Base-by-base conservation (phyloP, 495 filamentous ascomycete genomes). In the Immersiella caudata region DNA sequence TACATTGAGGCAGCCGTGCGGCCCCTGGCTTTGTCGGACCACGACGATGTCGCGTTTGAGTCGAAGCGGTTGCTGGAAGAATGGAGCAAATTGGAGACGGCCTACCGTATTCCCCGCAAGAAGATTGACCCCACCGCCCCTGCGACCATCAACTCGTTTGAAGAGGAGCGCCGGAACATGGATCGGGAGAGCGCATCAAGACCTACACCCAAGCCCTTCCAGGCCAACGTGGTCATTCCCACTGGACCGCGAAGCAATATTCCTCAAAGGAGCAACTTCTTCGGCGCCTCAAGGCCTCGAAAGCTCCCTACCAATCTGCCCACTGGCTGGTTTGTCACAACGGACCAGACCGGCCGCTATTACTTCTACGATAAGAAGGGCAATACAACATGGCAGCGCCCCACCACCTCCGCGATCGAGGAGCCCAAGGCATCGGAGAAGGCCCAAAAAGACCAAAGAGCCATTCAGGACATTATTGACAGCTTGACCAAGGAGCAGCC, bases 1-100 rank as follows among this genome's bases (percentile, higher is more conserved):
- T 96, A 97, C 73, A 97, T 99, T 66, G 95, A 99, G 75, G 84
- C 87, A 4, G 91, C 90, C 0, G 87, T 99, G 54, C 83, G 92
- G 73, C 82, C 85, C 11, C 79, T 99, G 27, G 87, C 85, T 8
- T 79, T 75, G 14, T 90, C 84, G 33, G 88, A 84, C 9, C 90
- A 98, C 69, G 89, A 93, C 64, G 83, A 87, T 61, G 92, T 98
- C 7, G 85, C 88, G 40, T 83, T 83, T 22, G 86, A 90, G 73
- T 84, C 95, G n/a, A 82, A 85, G 16, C 80, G 83, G 14, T 79
- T 99, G 33, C 80, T 99, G 8, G 86, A 93, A 14, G 88, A 87
- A 71, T 99, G 96, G 96, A 89, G 89, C 75, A 93, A 90, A 46
- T 83, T 99, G 22, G 90, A 96, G 74, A 87, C 95, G n/a, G 95